phyloP scores from a whole-genome alignment of 148 eudicot genomes.

The Euryodendron excelsum region DNA sequence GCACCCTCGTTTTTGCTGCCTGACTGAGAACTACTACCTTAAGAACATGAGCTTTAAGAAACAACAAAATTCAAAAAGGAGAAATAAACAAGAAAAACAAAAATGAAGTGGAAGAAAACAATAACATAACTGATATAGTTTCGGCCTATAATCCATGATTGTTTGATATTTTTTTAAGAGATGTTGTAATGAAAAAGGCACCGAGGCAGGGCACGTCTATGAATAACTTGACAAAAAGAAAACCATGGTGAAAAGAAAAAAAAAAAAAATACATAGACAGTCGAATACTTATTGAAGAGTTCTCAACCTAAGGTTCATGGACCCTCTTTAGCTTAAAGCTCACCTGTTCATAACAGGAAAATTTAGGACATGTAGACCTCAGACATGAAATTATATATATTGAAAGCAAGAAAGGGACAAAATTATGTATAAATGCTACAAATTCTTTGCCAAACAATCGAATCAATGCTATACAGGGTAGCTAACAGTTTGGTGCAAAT shows the following conservation, averaged over 20 bases:
- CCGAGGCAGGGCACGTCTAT: not conserved
- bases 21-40: not conserved
- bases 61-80: not conserved
- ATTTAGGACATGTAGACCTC: not conserved
- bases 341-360: not conserved
- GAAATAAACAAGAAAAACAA: not conserved
- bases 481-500: not conserved
- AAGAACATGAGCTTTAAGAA: not conserved
- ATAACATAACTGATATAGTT: not conserved
- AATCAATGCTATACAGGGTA: not conserved
- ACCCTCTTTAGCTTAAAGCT: not conserved
- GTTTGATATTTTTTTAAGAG: not conserved
- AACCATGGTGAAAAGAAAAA: not conserved
- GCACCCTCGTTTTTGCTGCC: constrained; percentile 9
- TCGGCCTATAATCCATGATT: not conserved
- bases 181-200: not conserved
- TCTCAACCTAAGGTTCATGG: not conserved
- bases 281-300: not conserved
- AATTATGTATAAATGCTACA: not conserved
- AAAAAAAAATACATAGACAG: not conserved
- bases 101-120: not conserved
- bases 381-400: not conserved
- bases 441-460: not conserved
- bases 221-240: not conserved
- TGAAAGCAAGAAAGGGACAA: not conserved